Evolutionary conservation across 2,329 filamentous ascomycete species (phyloP), one percentile per base, ranked within the genome.

Genomic region (Phoma sp.): DNA sequence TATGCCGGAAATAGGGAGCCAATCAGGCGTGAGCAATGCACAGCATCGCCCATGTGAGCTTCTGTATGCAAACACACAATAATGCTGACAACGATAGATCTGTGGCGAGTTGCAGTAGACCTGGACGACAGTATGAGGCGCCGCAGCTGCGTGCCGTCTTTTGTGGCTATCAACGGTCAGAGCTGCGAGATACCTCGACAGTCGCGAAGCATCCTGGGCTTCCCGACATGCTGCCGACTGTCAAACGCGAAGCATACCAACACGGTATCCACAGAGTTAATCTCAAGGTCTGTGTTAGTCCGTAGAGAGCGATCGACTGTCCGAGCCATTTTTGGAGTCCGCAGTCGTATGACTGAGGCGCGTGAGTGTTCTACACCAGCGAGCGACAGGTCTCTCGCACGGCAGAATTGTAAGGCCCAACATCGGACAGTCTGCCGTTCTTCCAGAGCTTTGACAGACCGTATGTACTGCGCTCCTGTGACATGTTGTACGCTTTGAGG

Each of bases 91-190:
- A 13, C 22, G 29, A 39, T 12, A 22, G 35, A 40, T 33, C 13
- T 37, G 45, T 36, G 45, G 45, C 51, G 33, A 55, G 19, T 22
- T 36, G 22, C 17, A 41, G 31, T 36, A 31, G 25, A 36, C 17
- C 9, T 39, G 22, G 21, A 38, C 19, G 46, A 37, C 35, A 7
- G 15, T 24, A 21, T 19, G 36, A 45, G 22, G 31, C 37, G 25
- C 52, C 46, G 52, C 37, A 25, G 46, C 46, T 51, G 51, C 46
- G 52, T 46, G 47, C 37, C n/a, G 29, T 45, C 21, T 19, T 25
- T 40, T 22, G 27, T 31, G 39, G 44, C 37, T 31, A 43, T 24
- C 24, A n/a, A 8, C 50, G 43, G 50, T 21, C 22, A 27, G 22
- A 44, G 12, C 6, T 8, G 24, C 21, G 17, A 33, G 8, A 13